Conservation (phyloP, 352 stramenopile genomes). For the Pythium dissotocum region DNA sequence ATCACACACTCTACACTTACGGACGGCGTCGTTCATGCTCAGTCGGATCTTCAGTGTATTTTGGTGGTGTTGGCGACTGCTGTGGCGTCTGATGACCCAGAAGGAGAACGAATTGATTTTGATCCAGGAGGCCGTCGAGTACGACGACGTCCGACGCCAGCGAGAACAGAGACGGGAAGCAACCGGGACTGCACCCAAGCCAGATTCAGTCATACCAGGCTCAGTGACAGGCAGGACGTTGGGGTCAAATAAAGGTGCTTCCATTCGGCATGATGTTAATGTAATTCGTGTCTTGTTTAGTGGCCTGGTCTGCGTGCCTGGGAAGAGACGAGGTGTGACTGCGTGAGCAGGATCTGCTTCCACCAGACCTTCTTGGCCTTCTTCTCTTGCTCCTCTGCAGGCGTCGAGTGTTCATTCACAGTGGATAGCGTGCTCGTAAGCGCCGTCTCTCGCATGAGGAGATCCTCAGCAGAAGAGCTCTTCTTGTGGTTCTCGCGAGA, state of each 20-base stretch:
- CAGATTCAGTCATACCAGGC: neutral
- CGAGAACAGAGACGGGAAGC: neutral
- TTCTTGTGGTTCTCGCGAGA: neutral
- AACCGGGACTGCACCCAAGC: neutral
- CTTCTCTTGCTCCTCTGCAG: neutral
- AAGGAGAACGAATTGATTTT: neutral
- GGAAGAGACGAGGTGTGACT: conserved; percentile 8
- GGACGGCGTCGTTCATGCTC: neutral
- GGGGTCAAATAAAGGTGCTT: neutral
- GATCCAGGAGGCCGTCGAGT: neutral
- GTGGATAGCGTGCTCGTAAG: neutral
- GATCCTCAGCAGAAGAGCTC: neutral
- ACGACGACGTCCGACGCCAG: neutral
- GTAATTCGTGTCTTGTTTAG: neutral
- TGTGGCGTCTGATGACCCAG: neutral
- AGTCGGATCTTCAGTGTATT: neutral
- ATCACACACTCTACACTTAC: neutral
- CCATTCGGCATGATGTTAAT: neutral
- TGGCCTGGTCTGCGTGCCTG: neutral
- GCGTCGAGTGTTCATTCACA: neutral
- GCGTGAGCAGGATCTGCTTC: conserved; percentile 11
- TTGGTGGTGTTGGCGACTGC: conserved; percentile 1
- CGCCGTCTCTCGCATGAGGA: neutral
- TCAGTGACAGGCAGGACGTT: too few relatives aligned
- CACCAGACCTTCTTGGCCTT: conserved; percentile 10